phyloP scores from a whole-genome alignment of 2,329 filamentous ascomycete species.

The Didymellaceae sp. region DNA sequence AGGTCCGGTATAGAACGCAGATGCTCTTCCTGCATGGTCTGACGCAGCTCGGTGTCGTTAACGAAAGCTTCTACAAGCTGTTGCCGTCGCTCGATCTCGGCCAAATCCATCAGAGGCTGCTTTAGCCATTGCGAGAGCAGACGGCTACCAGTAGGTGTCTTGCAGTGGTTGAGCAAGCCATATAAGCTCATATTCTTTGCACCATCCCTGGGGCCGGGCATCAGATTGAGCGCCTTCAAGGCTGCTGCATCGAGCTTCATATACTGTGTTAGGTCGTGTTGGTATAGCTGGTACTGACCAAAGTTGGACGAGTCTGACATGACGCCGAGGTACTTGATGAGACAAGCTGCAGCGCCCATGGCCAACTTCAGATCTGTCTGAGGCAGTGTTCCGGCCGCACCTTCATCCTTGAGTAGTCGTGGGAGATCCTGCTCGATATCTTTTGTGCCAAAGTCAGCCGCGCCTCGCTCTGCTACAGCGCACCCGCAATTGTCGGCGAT shows the following conservation, averaged over 20 bases:
- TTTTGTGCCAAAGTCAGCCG: slow-evolving; percentile 79
- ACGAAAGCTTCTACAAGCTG: slow-evolving; percentile 96
- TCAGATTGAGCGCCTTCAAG: slow-evolving; percentile 90
- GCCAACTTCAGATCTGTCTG: slow-evolving; percentile 93
- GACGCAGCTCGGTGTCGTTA: slow-evolving; percentile 87
- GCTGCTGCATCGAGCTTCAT: slow-evolving; percentile 98
- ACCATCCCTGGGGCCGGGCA: slow-evolving; percentile 93
- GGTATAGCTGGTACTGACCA: slow-evolving; percentile 95
- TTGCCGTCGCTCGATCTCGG: slow-evolving; percentile 88
- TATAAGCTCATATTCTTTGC: slow-evolving; percentile 98
- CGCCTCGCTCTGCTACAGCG: slow-evolving; percentile 80
- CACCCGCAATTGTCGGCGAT: slow-evolving; percentile 94
- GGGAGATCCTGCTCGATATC: slow-evolving; percentile 97
- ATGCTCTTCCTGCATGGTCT: slow-evolving; percentile 97
- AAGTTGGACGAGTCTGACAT: slow-evolving; percentile 94
- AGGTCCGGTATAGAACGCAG: slow-evolving; percentile 91
- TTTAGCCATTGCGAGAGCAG: slow-evolving; percentile 96
- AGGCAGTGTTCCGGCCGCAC: slow-evolving; percentile 75
- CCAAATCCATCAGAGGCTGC: slow-evolving; percentile 90
- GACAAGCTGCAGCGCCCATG: slow-evolving; percentile 90
- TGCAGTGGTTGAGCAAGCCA: slow-evolving; percentile 95
- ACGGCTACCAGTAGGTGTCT: slow-evolving; percentile 89
- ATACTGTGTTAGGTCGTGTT: slow-evolving; percentile 94
- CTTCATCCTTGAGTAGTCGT: slow-evolving; percentile 85
- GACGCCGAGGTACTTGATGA: slow-evolving; percentile 93